These are phyloP conservation scores for Stylonectria norvegica DNA, from an alignment of 2,329 filamentous ascomycete species.

Conservation along the genomic window DNA sequence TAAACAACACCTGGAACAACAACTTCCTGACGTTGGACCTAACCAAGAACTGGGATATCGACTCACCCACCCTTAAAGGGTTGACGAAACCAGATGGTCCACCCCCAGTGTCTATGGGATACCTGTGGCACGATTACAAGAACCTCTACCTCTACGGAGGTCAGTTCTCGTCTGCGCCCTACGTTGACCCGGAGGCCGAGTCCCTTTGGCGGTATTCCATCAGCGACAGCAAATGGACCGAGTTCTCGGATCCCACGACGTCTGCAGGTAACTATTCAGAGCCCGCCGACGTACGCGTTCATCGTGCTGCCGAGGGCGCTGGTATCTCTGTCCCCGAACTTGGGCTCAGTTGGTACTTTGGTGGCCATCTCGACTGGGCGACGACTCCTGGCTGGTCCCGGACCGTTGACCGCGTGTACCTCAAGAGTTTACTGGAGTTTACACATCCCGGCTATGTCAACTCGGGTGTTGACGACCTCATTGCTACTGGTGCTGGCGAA, in stretches of 20 bases:
- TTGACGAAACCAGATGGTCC: slow-evolving; percentile 64
- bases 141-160: slow-evolving; percentile 73
- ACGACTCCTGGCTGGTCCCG: slow-evolving; percentile 65
- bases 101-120: slow-evolving; percentile 68
- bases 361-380: slow-evolving; percentile 64
- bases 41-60: slow-evolving; percentile 67
- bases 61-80: slow-evolving; percentile 59
- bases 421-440: slow-evolving; percentile 72
- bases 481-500: slow-evolving; percentile 52
- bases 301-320: slow-evolving; percentile 70
- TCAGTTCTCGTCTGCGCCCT: slow-evolving; percentile 64
- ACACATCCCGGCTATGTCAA: slow-evolving; percentile 70
- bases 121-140: slow-evolving; percentile 69
- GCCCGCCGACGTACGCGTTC: slow-evolving; percentile 52
- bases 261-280: slow-evolving; percentile 62
- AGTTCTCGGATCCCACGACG: slow-evolving; percentile 59
- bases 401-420: slow-evolving; percentile 60
- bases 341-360: slow-evolving; percentile 74
- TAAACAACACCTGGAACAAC: slow-evolving; percentile 68
- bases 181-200: slow-evolving; percentile 52
- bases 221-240: slow-evolving; percentile 55
- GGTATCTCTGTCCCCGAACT: slow-evolving; percentile 67
- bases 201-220: slow-evolving; percentile 71
- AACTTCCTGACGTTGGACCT: slow-evolving; percentile 70
- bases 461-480: slow-evolving; percentile 55